These are phyloP conservation scores for Nicotiana rustica DNA, from an alignment of 305 asterid genomes.

Conservation along the genomic window DNA sequence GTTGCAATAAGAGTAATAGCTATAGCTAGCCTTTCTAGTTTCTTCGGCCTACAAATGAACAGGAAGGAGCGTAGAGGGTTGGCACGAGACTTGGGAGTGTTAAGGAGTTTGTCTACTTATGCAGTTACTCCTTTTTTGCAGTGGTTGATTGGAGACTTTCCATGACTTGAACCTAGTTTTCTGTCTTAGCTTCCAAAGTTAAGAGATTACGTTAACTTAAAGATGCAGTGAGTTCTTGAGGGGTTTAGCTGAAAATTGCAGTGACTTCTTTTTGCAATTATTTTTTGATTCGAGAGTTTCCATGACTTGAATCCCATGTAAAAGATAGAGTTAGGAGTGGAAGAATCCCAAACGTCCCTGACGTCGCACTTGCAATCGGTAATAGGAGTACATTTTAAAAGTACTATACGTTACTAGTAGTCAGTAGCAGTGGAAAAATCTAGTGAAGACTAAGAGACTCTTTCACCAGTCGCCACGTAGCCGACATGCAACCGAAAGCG, in stretches of 20 bases:
- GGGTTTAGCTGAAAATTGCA: not conserved
- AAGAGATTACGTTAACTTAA: not conserved
- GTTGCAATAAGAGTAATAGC: not conserved
- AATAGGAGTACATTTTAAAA: too few relatives aligned
- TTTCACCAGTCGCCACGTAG: not conserved
- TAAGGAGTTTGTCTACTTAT: not conserved
- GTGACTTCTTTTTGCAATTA: too few relatives aligned
- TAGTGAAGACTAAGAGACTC: not conserved
- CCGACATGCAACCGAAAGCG: not conserved
- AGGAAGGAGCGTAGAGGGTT: constrained; percentile 1
- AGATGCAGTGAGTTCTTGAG: not conserved
- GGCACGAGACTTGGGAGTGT: constrained; percentile 1
- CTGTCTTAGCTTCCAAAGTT: too few relatives aligned
- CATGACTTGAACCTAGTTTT: too few relatives aligned
- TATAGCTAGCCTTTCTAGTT: not conserved
- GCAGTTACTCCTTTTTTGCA: too few relatives aligned
- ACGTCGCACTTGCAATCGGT: not conserved
- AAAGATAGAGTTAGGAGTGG: not conserved
- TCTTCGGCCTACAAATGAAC: constrained; percentile 4
- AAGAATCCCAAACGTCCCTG: not conserved
- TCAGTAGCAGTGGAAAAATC: not conserved
- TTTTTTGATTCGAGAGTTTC: not conserved
- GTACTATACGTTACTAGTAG: too few relatives aligned
- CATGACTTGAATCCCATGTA: too few relatives aligned
- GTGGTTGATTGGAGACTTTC: not conserved